phyloP scores from a whole-genome alignment of 2,329 filamentous ascomycete species.

The Talaromyces albobiverticillius region DNA sequence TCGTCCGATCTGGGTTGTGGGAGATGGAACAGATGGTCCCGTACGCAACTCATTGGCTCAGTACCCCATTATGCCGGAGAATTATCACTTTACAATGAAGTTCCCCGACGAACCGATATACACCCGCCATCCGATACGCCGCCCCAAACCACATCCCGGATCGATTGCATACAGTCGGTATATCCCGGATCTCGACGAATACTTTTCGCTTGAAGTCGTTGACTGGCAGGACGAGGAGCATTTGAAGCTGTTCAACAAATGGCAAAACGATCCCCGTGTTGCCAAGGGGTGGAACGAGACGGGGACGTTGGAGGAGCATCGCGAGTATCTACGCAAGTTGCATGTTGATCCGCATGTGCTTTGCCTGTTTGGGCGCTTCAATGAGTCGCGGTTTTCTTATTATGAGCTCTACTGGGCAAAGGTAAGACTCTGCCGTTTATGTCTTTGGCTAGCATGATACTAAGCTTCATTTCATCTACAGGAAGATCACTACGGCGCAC shows the following conservation, averaged over 20 bases:
- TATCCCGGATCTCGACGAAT: conserved; percentile 15
- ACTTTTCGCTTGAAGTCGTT: conserved; percentile 15
- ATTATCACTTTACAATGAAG: conserved; percentile 15
- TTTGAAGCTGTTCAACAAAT: conserved; percentile 15
- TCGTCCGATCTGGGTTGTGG: conserved; percentile 17
- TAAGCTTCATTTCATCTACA: conserved; percentile 23
- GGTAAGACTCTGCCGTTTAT: background rate
- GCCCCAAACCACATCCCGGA: conserved; percentile 13
- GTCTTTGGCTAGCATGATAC: too few species aligned
- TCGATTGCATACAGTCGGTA: conserved; percentile 16
- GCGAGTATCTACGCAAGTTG: conserved; percentile 14
- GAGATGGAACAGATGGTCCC: conserved; percentile 18
- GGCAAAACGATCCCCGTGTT: conserved; percentile 18
- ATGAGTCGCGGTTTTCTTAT: conserved; percentile 12
- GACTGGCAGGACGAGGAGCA: conserved; percentile 14
- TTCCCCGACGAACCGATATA: conserved; percentile 15
- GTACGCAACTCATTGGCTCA: conserved; percentile 4
- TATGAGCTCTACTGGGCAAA: conserved; percentile 17
- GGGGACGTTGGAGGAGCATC: conserved; percentile 16
- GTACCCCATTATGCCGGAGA: conserved; percentile 16
- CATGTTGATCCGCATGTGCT: conserved; percentile 16
- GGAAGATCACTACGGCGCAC: conserved; percentile 60
- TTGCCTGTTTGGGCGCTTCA: conserved; percentile 14
- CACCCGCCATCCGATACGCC: conserved; percentile 14
- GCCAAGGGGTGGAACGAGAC: conserved; percentile 18